A percentile compares a stretch with the other conserved stretches of the same genome.
Evolutionary conservation across 495 filamentous ascomycete species (phyloP).

Genomic region (Neurospora cerealis): DNA sequence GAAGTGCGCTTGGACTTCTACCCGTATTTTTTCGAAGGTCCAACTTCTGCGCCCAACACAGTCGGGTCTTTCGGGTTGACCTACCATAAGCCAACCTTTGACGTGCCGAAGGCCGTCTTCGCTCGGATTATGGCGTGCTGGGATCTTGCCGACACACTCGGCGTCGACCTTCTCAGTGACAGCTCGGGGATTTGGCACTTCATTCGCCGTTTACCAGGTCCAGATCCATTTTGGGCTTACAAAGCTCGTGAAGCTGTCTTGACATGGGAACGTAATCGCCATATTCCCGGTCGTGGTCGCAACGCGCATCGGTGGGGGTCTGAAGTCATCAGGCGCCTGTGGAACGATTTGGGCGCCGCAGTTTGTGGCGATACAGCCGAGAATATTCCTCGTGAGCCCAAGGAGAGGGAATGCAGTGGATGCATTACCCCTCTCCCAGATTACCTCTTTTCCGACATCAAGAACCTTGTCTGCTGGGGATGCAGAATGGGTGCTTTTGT

Average conservation of each 20-base stretch:
- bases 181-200: constrained; percentile 17
- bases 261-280: not conserved
- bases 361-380: constrained; percentile 10
- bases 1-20: constrained; percentile 14
- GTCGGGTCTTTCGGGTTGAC: constrained; percentile 16
- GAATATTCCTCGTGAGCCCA: not conserved
- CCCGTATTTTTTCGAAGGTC: constrained; percentile 16
- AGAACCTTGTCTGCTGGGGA: constrained; percentile 7
- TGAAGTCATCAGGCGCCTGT: not conserved
- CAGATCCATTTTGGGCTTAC: constrained; percentile 15
- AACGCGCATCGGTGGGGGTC: not conserved
- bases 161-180: constrained; percentile 19
- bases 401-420: not conserved
- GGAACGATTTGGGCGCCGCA: constrained; percentile 15
- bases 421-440: constrained; percentile 1
- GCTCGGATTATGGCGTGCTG: constrained; percentile 2
- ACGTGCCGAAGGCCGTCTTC: constrained; percentile 14
- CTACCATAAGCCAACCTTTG: constrained; percentile 14
- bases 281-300: not conserved
- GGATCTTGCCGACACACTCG: constrained; percentile 3
- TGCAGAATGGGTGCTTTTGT: constrained; percentile 12
- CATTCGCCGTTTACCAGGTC: constrained; percentile 15
- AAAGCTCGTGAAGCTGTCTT: constrained; percentile 17
- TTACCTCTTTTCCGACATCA: constrained; percentile 1
- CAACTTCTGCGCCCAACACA: not conserved